phyloP scores from a whole-genome alignment of 2,329 filamentous ascomycete genomes.

The Lecanoromycetidae sp. region DNA sequence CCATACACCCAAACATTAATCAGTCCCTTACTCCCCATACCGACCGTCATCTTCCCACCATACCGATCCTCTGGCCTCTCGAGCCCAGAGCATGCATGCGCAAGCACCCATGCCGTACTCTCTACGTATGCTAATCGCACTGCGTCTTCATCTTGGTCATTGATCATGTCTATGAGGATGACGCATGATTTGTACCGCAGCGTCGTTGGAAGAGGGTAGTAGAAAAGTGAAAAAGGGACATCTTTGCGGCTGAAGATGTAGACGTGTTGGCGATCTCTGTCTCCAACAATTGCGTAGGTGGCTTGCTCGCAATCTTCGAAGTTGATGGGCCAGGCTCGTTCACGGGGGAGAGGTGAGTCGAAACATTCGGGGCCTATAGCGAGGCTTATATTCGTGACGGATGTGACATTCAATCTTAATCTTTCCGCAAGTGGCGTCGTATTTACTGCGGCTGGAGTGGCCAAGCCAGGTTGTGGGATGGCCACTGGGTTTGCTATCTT shows the following conservation, averaged over 20 bases:
- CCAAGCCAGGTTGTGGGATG: not conserved
- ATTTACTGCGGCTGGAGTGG: not conserved
- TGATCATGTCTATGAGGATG: not conserved
- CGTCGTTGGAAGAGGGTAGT: not conserved
- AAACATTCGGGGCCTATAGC: not conserved
- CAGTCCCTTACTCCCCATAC: not conserved
- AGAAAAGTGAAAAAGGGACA: not conserved
- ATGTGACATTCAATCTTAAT: no score
- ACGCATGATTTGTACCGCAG: not conserved
- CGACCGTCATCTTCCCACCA: not conserved
- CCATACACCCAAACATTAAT: not conserved
- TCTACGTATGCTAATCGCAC: not conserved
- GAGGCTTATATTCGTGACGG: no score
- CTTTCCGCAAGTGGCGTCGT: no score
- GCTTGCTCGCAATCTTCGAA: not conserved
- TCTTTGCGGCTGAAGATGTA: not conserved
- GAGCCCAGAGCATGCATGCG: not conserved
- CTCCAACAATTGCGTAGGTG: not conserved
- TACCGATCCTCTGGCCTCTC: not conserved
- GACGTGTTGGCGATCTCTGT: not conserved
- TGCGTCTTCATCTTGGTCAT: not conserved
- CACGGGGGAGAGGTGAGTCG: not conserved
- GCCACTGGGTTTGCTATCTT: not conserved
- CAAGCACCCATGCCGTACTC: not conserved
- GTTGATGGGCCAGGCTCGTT: not conserved